Percentiles rank a stretch among this genome's conserved stretches.
These are phyloP conservation scores for Pleurotus platypus DNA, from an alignment of 768 basidiomycete genomes.

Conservation along the genomic window DNA sequence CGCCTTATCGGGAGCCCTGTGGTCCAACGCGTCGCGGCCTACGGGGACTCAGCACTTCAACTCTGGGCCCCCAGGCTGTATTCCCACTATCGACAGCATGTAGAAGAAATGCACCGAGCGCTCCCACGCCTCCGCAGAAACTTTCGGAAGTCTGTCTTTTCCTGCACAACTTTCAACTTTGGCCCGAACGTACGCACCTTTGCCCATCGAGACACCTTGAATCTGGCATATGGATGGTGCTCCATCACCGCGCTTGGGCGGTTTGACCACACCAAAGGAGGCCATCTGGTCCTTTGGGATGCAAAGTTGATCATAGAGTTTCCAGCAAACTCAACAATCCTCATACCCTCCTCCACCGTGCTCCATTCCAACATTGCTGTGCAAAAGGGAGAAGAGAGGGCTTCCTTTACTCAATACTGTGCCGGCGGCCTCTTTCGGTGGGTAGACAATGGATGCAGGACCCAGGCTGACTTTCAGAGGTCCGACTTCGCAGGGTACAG, in stretches of 20 bases:
- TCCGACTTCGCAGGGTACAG: too few relatives aligned
- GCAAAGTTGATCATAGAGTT: slow-evolving; percentile 21
- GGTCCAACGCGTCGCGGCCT: too few relatives aligned
- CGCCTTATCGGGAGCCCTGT: too few relatives aligned
- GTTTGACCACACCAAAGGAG: slow-evolving; percentile 15
- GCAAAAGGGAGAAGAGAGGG: slow-evolving; percentile 12
- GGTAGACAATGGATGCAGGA: slow-evolving; percentile 17
- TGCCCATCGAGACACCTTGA: slow-evolving; percentile 23
- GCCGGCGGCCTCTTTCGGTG: slow-evolving; percentile 23
- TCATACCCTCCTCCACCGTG: slow-evolving; percentile 25
- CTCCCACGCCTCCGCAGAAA: slow-evolving; percentile 5
- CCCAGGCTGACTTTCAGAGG: neutral
- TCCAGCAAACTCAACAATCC: slow-evolving; percentile 17
- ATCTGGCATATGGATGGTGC: slow-evolving; percentile 29
- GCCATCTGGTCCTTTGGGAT: slow-evolving; percentile 23
- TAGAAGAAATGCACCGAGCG: too few relatives aligned
- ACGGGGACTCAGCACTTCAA: too few relatives aligned
- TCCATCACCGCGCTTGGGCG: slow-evolving; percentile 23
- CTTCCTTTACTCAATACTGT: slow-evolving; percentile 23
- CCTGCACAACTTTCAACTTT: slow-evolving; percentile 24
- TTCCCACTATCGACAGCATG: too few relatives aligned
- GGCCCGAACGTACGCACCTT: slow-evolving; percentile 12
- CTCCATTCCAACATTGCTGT: slow-evolving; percentile 22
- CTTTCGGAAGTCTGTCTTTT: slow-evolving; percentile 18
- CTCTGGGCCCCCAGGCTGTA: too few relatives aligned